Percentiles rank a stretch among this genome's conserved stretches.
These are phyloP conservation scores for Viola odorata DNA, from an alignment of 345 rosid species.

Conservation along the genomic window DNA sequence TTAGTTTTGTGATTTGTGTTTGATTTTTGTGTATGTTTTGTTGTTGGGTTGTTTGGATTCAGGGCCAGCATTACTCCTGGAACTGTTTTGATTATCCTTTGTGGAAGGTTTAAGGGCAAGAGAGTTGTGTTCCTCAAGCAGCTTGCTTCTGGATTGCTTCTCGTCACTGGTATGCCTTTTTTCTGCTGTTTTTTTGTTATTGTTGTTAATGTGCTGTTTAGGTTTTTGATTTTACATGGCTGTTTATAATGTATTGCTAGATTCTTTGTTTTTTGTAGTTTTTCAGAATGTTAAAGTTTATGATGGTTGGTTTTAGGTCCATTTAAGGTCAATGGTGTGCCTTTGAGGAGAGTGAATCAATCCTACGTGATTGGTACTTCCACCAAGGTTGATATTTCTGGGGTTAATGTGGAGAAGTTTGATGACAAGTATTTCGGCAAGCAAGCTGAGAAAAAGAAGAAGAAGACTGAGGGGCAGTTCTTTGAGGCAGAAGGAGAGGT, in stretches of 20 bases:
- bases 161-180: conserved; percentile 56
- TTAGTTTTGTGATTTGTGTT: background rate
- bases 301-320: conserved; percentile 36
- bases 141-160: conserved; percentile 78
- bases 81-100: conserved; percentile 55
- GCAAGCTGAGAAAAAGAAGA: conserved; percentile 61
- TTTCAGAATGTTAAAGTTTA: background rate
- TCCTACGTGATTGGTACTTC: conserved; percentile 61
- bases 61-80: conserved; percentile 70
- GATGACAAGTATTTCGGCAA: conserved; percentile 34
- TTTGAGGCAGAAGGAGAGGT: conserved; percentile 73
- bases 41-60: background rate
- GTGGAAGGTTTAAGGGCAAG: conserved; percentile 81
- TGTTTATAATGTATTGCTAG: background rate
- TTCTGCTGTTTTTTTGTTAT: background rate
- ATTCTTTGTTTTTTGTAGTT: background rate
- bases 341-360: conserved; percentile 63
- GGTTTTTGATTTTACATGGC: background rate
- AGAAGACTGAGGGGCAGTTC: conserved; percentile 73
- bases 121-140: conserved; percentile 68
- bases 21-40: background rate
- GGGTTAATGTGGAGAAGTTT: conserved; percentile 49
- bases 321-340: conserved; percentile 71
- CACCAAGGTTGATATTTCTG: conserved; percentile 64
- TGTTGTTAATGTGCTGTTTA: background rate